Evolutionary conservation across 2,329 filamentous ascomycete genomes (phyloP).

Genomic region (Penicillium nordicum): DNA sequence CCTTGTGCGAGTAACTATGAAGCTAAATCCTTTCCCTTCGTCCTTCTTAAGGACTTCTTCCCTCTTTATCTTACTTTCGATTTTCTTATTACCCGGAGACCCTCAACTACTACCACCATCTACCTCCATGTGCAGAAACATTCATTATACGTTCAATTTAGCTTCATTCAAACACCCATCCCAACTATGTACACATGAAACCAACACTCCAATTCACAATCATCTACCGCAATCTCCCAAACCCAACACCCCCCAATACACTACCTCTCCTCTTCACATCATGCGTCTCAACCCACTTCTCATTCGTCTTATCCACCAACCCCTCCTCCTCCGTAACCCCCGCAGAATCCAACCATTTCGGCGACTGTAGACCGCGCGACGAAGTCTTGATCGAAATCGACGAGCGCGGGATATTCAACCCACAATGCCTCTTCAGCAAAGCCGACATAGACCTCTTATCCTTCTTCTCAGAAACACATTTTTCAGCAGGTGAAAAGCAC

Average conservation of each 20-base stretch:
- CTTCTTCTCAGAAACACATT: slow-evolving; percentile 2
- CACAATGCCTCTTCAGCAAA: slow-evolving; percentile 14
- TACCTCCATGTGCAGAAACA: background rate
- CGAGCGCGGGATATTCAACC: slow-evolving; percentile 12
- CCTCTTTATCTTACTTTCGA: too few species aligned
- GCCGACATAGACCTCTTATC: slow-evolving; percentile 13
- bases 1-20: background rate
- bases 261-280: slow-evolving; percentile 4
- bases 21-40: too few species aligned
- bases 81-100: background rate
- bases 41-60: background rate
- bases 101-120: rapidly evolving
- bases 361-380: background rate
- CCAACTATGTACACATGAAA: background rate
- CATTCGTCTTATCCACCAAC: slow-evolving; percentile 10
- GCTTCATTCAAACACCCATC: background rate
- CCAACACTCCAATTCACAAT: background rate
- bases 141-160: background rate
- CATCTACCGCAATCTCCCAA: slow-evolving; percentile 2
- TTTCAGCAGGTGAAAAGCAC: background rate
- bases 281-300: slow-evolving; percentile 17
- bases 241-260: slow-evolving; percentile 6
- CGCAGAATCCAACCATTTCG: slow-evolving; percentile 13
- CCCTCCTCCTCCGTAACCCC: slow-evolving; percentile 13
- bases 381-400: slow-evolving; percentile 13